Evolutionary conservation across 257 asterid genomes (phyloP), one percentile per base, ranked within the genome.

Genomic region (Penstemon eatonii): DNA sequence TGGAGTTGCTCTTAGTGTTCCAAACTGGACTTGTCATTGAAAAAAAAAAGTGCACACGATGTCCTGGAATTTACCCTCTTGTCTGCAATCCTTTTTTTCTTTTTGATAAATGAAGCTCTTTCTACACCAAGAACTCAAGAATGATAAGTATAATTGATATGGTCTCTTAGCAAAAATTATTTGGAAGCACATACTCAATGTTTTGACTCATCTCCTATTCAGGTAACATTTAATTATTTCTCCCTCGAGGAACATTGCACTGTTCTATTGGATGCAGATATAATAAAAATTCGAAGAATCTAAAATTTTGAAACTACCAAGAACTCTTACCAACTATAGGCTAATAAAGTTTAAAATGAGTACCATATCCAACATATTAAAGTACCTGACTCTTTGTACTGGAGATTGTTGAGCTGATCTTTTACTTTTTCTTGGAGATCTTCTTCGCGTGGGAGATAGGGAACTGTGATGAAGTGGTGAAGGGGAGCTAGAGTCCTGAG

Each of bases 331-430:
- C 62, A 54, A 65, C 33, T 25, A 25, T 25, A 25, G 33, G 33
- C 33, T 25, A 25, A 2, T 25, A 25, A 25, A 25, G 33, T 9
- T 43, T 53, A 69, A 69, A 63, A 9, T 51, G n/a, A 44, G 49
- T 12, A 62, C 12, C 6, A 7, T 25, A 52, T 59, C 45, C 50
- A 56, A 75, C 65, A 70, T 57, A 63, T 8, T 13, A 50, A 41
- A 25, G n/a, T 80, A 93, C 99, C 99, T 93, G 76, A 65, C 78
- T 65, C 85, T 87, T 76, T 59, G 89, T 57, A 79, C 78, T 70
- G 83, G 82, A 78, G 96, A 87, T 57, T 59, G 81, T 56, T 69
- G 45, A 65, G 86, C 89, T 60, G 97, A 88, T 66, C 79, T 85
- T 36, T 12, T 64, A 40, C 63, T 77, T 73, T 72, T 77, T 73